Conservation (phyloP, 805 yeast genomes). For the Spathaspora passalidarum region DNA sequence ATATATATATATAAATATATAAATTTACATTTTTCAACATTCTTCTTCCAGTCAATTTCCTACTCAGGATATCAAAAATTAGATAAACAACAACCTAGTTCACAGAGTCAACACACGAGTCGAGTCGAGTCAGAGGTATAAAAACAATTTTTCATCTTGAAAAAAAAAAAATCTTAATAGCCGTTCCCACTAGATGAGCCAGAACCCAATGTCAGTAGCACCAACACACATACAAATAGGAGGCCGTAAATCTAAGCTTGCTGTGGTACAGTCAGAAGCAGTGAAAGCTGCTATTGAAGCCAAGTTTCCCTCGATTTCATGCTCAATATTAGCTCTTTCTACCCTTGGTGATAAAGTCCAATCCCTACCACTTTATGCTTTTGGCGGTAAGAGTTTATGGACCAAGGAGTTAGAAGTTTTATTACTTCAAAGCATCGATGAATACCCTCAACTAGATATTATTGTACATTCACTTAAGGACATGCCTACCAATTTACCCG, state of each 20-base stretch:
- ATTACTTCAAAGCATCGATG: slow-evolving; percentile 59
- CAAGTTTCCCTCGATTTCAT: slow-evolving; percentile 61
- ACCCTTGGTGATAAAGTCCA: slow-evolving; percentile 91
- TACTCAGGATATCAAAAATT: not conserved
- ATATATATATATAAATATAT: too few relatives aligned
- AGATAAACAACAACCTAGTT: not conserved
- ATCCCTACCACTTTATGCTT: slow-evolving; percentile 81
- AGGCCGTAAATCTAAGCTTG: slow-evolving; percentile 84
- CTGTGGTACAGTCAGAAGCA: slow-evolving; percentile 79
- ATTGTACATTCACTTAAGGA: slow-evolving; percentile 94
- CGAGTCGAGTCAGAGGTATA: not conserved
- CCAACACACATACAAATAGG: slow-evolving; percentile 54
- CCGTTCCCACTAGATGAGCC: not conserved
- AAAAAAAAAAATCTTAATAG: not conserved
- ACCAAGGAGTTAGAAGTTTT: slow-evolving; percentile 89
- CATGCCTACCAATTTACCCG: slow-evolving; percentile 87
- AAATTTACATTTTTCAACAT: not conserved
- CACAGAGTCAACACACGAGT: not conserved
- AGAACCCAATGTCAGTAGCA: not conserved
- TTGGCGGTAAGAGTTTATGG: slow-evolving; percentile 97
- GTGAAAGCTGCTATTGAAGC: slow-evolving; percentile 60
- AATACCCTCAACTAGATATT: slow-evolving; percentile 69
- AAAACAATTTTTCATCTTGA: not conserved
- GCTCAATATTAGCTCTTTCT: slow-evolving; percentile 73
- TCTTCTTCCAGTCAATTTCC: not conserved